A percentile compares a stretch with the other conserved stretches of the same genome.
These are phyloP conservation scores for Theobroma grandiflorum DNA, from an alignment of 441 rosid genomes.

Conservation along the genomic window DNA sequence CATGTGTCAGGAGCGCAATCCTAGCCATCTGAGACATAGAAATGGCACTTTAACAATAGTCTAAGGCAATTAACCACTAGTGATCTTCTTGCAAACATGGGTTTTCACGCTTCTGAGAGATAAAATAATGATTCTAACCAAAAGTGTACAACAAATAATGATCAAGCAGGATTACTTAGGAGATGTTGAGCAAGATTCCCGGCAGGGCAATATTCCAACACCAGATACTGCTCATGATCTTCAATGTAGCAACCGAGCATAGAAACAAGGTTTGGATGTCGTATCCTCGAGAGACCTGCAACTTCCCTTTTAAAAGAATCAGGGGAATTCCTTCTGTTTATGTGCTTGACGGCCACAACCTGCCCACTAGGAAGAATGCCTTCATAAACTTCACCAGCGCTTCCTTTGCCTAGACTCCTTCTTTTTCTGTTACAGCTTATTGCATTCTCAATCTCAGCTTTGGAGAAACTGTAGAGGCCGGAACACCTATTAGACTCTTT, in stretches of 20 bases:
- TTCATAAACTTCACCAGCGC: constrained; percentile 64
- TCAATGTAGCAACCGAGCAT: constrained; percentile 64
- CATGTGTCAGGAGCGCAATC: not conserved
- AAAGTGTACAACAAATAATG: not conserved
- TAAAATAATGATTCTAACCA: not conserved
- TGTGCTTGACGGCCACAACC: constrained; percentile 68
- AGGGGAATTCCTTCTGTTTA: constrained; percentile 42
- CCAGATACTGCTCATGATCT: constrained; percentile 63
- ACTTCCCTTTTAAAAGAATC: constrained; percentile 66
- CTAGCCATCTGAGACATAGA: constrained; percentile 1
- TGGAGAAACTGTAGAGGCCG: constrained; percentile 63
- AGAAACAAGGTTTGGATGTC: constrained; percentile 68
- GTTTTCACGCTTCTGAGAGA: not conserved
- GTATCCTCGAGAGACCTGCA: constrained; percentile 64
- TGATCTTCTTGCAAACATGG: not conserved
- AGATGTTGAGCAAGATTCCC: constrained; percentile 73
- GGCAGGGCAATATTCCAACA: constrained; percentile 62
- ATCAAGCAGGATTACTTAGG: constrained; percentile 38
- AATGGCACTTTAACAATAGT: not conserved
- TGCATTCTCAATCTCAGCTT: constrained; percentile 64
- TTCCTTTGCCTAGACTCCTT: constrained; percentile 58
- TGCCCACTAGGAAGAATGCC: constrained; percentile 75
- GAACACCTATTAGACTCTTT: constrained; percentile 46
- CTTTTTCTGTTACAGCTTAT: constrained; percentile 40
- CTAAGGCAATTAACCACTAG: not conserved